These are phyloP conservation scores for Nothophoma quercina DNA, from an alignment of 2,329 filamentous ascomycete genomes.

Conservation along the genomic window DNA sequence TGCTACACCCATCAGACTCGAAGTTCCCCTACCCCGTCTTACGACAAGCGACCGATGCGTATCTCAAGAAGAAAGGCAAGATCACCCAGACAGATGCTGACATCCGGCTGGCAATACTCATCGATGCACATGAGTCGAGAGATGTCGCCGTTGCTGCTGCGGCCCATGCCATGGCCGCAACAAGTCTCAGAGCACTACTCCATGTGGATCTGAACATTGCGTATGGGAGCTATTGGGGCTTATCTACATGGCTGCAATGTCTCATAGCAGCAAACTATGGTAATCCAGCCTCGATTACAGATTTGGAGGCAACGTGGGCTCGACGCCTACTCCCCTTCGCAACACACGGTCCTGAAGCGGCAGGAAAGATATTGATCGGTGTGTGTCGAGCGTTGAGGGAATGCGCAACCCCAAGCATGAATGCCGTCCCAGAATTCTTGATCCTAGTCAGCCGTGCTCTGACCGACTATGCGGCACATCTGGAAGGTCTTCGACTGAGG, in stretches of 20 bases:
- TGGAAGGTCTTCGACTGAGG: constrained; percentile 37
- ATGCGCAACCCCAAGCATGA: constrained; percentile 23
- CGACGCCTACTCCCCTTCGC: constrained; percentile 33
- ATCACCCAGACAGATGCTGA: constrained; percentile 33
- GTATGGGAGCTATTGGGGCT: constrained; percentile 37
- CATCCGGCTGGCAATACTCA: constrained; percentile 29
- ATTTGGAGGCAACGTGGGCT: constrained; percentile 41
- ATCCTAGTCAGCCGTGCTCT: constrained; percentile 30
- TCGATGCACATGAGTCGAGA: constrained; percentile 28
- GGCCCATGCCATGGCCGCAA: constrained; percentile 39
- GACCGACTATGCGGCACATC: constrained; percentile 28
- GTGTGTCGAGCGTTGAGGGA: constrained; percentile 27
- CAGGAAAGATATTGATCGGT: constrained; percentile 35
- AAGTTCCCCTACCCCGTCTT: constrained; percentile 35
- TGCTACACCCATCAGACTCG: constrained; percentile 33
- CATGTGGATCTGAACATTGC: constrained; percentile 35
- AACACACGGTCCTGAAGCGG: constrained; percentile 30
- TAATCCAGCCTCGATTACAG: constrained; percentile 32
- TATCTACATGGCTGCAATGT: constrained; percentile 38
- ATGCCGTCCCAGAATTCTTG: constrained; percentile 32
- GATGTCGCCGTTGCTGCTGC: constrained; percentile 43
- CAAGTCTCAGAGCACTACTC: constrained; percentile 31
- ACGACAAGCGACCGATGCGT: constrained; percentile 35
- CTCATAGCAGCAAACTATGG: constrained; percentile 40
- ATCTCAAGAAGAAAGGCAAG: constrained; percentile 44